phyloP scores from a whole-genome alignment of 352 stramenopile species.

The Hyaloperonospora brassicae region DNA sequence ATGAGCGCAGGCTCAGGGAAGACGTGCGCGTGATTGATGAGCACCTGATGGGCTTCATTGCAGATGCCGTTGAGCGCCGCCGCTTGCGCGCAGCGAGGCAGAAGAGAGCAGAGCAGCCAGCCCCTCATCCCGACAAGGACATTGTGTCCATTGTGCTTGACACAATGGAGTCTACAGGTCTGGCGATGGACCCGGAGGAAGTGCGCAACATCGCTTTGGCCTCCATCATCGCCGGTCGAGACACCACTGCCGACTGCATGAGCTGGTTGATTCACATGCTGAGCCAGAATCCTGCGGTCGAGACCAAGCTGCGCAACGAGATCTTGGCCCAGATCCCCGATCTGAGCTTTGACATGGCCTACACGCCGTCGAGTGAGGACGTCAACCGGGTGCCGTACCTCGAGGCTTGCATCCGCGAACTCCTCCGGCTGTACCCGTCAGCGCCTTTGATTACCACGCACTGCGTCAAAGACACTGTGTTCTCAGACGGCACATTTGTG shows the following conservation, averaged over 20 bases:
- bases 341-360: constrained; percentile 9
- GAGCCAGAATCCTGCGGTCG: constrained; percentile 19
- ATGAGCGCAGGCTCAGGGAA: constrained; percentile 27
- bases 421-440: constrained; percentile 46
- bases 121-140: constrained; percentile 19
- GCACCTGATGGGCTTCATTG: constrained; percentile 31
- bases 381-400: constrained; percentile 49
- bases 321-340: constrained; percentile 22
- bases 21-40: constrained; percentile 33
- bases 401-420: constrained; percentile 46
- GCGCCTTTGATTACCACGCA: constrained; percentile 37
- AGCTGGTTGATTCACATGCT: constrained; percentile 36
- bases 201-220: constrained; percentile 58
- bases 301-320: constrained; percentile 23
- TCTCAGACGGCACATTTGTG: constrained; percentile 55
- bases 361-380: constrained; percentile 38
- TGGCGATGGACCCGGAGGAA: constrained; percentile 23
- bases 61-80: constrained; percentile 29
- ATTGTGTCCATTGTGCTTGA: constrained; percentile 30
- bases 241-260: constrained; percentile 58
- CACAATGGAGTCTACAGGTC: constrained; percentile 14
- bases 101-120: constrained; percentile 5
- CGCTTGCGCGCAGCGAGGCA: constrained; percentile 3
- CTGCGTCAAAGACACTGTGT: constrained; percentile 34
- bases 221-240: constrained; percentile 61